These are phyloP conservation scores for Parathielavia appendiculata DNA, from an alignment of 495 filamentous ascomycete genomes.

Conservation along the genomic window DNA sequence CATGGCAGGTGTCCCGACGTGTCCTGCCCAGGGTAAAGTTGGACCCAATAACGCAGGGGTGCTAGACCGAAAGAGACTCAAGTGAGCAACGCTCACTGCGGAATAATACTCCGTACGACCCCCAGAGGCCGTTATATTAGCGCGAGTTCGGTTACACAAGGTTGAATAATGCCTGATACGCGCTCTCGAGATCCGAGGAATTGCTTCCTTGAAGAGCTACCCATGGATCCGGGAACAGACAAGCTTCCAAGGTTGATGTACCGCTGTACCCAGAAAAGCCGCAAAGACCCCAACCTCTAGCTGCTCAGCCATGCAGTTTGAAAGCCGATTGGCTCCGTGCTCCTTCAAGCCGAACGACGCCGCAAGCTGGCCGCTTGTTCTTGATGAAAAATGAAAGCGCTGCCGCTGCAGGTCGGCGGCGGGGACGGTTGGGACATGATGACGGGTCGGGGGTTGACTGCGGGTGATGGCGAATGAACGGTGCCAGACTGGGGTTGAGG, in stretches of 20 bases:
- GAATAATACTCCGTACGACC: background rate
- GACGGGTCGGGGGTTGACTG: background rate
- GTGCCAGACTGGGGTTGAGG: background rate
- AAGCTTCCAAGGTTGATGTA: background rate
- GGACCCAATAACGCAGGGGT: background rate
- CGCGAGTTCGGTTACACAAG: background rate
- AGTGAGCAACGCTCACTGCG: too few relatives aligned
- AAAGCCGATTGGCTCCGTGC: background rate
- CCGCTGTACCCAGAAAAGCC: background rate
- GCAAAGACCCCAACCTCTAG: background rate
- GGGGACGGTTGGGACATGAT: background rate
- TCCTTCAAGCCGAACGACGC: background rate
- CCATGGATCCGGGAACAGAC: background rate
- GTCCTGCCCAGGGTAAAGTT: too few relatives aligned
- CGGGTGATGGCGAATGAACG: constrained; percentile 1
- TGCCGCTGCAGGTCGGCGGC: constrained; percentile 5
- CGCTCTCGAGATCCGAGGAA: background rate
- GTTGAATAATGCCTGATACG: background rate
- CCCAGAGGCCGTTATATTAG: too few relatives aligned
- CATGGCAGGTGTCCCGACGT: too few relatives aligned
- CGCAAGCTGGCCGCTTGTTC: background rate
- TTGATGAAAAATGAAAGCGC: background rate
- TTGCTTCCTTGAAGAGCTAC: background rate
- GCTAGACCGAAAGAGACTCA: background rate
- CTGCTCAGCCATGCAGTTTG: background rate